Conservation (phyloP, 768 basidiomycete genomes). For the Amanita inopinata region DNA sequence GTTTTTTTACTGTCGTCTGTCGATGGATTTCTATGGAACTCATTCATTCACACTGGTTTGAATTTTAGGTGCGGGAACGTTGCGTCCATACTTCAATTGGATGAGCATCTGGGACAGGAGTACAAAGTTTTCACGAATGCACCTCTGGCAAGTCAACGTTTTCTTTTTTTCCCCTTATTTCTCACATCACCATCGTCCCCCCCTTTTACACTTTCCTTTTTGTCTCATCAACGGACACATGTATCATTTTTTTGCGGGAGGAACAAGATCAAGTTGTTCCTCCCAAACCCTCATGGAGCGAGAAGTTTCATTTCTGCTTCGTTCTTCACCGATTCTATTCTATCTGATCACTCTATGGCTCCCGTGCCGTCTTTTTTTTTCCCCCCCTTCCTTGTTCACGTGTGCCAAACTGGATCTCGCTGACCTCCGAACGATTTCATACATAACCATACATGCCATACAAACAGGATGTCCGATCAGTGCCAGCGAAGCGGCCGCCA, state of each 20-base stretch:
- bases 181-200: slow-evolving; percentile 1
- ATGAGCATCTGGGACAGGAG: slow-evolving; percentile 87
- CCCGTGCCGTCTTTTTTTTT: slow-evolving; percentile 1
- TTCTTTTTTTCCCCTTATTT: slow-evolving; percentile 9
- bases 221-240: slow-evolving; percentile 5
- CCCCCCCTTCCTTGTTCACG: slow-evolving; percentile 7
- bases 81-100: slow-evolving; percentile 88
- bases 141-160: slow-evolving; percentile 50
- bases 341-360: neutral
- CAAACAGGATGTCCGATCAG: slow-evolving; percentile 65
- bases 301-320: slow-evolving; percentile 5
- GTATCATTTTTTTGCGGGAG: neutral
- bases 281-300: neutral
- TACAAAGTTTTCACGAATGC: slow-evolving; percentile 96
- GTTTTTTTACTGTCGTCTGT: slow-evolving; percentile 1
- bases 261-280: slow-evolving; percentile 1
- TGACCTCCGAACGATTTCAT: slow-evolving; percentile 2
- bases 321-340: too few relatives aligned
- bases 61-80: slow-evolving; percentile 84
- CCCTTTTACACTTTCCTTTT: slow-evolving; percentile 6
- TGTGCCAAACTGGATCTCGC: slow-evolving; percentile 1
- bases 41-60: neutral
- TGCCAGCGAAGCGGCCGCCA: slow-evolving; percentile 77
- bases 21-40: neutral
- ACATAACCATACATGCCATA: slow-evolving; percentile 5